Percentiles rank a stretch among this genome's conserved stretches.
Evolutionary conservation across 768 basidiomycete genomes (phyloP).

Genomic region (Auriscalpium vulgare): DNA sequence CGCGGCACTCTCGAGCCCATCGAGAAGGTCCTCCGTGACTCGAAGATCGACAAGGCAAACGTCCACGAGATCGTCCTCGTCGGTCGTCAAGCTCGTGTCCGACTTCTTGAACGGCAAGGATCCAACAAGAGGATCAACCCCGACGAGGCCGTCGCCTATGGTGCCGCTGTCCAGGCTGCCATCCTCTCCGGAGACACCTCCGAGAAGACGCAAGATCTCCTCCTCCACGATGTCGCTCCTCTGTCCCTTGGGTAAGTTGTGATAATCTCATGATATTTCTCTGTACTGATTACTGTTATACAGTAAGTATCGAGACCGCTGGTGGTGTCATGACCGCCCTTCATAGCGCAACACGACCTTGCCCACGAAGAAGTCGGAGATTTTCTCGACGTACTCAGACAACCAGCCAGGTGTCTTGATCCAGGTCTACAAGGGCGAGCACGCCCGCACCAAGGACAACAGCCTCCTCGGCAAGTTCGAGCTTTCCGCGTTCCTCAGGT

Average conservation of each 20-base stretch:
- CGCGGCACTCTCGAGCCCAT: conserved; percentile 89
- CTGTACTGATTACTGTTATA: conserved; percentile 8
- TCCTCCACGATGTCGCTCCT: conserved; percentile 90
- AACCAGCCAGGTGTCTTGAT: conserved; percentile 38
- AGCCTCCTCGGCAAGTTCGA: conserved; percentile 42
- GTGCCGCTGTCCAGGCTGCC: conserved; percentile 89
- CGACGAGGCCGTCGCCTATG: conserved; percentile 97
- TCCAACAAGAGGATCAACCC: conserved; percentile 99
- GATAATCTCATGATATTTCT: conserved; percentile 19
- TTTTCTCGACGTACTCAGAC: conserved; percentile 44
- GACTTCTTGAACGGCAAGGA: conserved; percentile 99
- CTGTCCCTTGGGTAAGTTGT: conserved; percentile 52
- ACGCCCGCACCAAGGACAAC: conserved; percentile 39
- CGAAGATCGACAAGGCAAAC: conserved; percentile 93
- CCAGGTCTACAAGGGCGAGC: conserved; percentile 32
- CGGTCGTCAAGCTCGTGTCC: conserved; percentile 94
- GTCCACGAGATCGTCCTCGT: conserved; percentile 98
- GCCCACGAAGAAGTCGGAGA: conserved; percentile 50
- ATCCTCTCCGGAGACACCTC: conserved; percentile 97
- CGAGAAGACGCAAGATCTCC: conserved; percentile 93
- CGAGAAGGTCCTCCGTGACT: conserved; percentile 95
- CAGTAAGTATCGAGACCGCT: conserved; percentile 64
- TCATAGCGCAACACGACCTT: conserved; percentile 55
- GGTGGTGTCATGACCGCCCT: conserved; percentile 51
- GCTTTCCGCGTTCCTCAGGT: conserved; percentile 25